Evolutionary conservation across 169 alveolate genomes (phyloP).

Genomic region (Babesia divergens): DNA sequence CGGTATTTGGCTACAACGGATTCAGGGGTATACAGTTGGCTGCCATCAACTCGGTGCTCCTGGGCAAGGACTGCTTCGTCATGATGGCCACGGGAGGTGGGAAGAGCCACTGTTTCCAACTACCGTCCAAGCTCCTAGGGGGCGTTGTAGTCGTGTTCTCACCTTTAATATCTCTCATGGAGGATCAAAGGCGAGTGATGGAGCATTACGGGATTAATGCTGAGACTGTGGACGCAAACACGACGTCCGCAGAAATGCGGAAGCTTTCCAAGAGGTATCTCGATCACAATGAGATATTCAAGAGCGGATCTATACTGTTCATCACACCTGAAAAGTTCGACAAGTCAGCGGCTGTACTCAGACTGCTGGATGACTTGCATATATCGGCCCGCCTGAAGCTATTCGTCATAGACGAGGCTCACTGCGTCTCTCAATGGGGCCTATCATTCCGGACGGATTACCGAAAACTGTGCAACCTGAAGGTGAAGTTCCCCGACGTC

Average conservation of each 20-base stretch:
- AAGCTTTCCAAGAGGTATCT: conserved; percentile 37
- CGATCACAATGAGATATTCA: conserved; percentile 11
- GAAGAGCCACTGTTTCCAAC: conserved; percentile 91
- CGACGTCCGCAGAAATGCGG: conserved; percentile 46
- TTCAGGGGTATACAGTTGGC: conserved; percentile 88
- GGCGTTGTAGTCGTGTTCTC: conserved; percentile 91
- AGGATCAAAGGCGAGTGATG: conserved; percentile 88
- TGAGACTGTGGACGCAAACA: conserved; percentile 58
- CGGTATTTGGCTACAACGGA: conserved; percentile 42
- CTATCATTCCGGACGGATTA: conserved; percentile 86
- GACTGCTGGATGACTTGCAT: conserved; percentile 65
- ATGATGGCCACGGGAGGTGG: conserved; percentile 98
- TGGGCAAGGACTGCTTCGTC: conserved; percentile 85
- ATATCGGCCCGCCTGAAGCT: conserved; percentile 70
- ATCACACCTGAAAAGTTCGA: conserved; percentile 82
- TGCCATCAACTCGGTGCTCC: conserved; percentile 86
- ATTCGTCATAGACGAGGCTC: conserved; percentile 88
- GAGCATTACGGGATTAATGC: conserved; percentile 80
- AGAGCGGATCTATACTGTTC: conserved; percentile 72
- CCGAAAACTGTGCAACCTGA: conserved; percentile 82
- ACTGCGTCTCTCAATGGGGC: conserved; percentile 91
- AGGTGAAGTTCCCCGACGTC: conserved; percentile 85
- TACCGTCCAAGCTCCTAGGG: conserved; percentile 88
- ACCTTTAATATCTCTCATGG: conserved; percentile 93
- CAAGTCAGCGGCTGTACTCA: conserved; percentile 61